These are phyloP conservation scores for Pseudogymnoascus sp. DNA, from an alignment of 2,329 filamentous ascomycete species.

Conservation along the genomic window DNA sequence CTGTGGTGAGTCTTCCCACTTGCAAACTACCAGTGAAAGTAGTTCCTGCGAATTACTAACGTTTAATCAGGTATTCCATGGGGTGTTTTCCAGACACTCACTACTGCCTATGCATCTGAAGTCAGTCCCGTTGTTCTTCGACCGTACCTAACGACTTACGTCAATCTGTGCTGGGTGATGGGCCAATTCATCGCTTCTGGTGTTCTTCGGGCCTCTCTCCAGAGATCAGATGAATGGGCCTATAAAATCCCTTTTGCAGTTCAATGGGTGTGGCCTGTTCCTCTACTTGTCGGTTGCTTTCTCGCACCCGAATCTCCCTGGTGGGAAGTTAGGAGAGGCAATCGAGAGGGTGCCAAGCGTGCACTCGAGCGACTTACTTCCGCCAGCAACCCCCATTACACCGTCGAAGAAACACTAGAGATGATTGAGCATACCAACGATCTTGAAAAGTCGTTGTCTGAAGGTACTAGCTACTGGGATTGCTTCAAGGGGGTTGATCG, in stretches of 20 bases:
- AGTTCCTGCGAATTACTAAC: not conserved
- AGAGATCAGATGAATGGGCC: constrained; percentile 36
- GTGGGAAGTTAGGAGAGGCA: constrained; percentile 38
- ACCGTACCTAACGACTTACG: constrained; percentile 43
- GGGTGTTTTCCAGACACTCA: constrained; percentile 40
- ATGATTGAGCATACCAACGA: constrained; percentile 50
- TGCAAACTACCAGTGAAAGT: constrained; percentile 36
- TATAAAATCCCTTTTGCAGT: constrained; percentile 40
- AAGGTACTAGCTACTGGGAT: constrained; percentile 41
- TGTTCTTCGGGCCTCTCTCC: constrained; percentile 36
- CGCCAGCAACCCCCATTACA: constrained; percentile 19
- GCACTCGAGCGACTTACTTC: constrained; percentile 35
- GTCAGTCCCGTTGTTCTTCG: constrained; percentile 44
- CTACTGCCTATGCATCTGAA: constrained; percentile 31
- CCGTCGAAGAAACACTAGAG: constrained; percentile 30
- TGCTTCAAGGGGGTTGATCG: constrained; percentile 42
- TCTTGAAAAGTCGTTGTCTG: constrained; percentile 39
- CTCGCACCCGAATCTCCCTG: constrained; percentile 11
- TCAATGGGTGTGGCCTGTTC: constrained; percentile 41
- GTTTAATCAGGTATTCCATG: constrained; percentile 34
- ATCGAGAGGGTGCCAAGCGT: constrained; percentile 37
- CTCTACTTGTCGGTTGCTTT: constrained; percentile 20
- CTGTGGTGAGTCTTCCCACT: constrained; percentile 30
- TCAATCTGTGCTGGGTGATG: constrained; percentile 44
- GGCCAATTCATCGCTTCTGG: constrained; percentile 40